Conservation (phyloP, 192 early-diverging fungal species). For the Kappamyces sp. region DNA sequence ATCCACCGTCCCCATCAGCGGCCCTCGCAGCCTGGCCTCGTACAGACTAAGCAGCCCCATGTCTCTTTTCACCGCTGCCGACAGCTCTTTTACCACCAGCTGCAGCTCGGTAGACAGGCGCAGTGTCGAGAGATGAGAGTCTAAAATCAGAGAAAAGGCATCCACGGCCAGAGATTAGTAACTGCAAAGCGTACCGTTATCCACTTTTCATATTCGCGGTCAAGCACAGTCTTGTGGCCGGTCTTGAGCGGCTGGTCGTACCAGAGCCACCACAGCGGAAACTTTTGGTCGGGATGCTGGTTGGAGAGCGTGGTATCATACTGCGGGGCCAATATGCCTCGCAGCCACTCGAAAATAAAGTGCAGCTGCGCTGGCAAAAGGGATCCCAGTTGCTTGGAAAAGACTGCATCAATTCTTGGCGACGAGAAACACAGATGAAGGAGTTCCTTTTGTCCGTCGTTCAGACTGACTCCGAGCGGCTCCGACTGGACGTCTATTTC, state of each 20-base stretch:
- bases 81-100: neutral
- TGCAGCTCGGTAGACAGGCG: constrained; percentile 1
- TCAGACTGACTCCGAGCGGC: neutral
- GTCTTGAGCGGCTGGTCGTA: neutral
- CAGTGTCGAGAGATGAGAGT: constrained; percentile 1
- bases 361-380: neutral
- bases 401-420: neutral
- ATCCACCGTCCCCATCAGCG: neutral
- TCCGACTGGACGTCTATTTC: no score
- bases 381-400: constrained; percentile 1
- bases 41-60: neutral
- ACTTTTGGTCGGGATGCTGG: neutral
- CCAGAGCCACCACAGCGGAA: constrained; percentile 13
- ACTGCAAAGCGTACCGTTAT: constrained; percentile 1
- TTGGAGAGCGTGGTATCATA: neutral
- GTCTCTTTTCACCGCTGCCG: neutral
- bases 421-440: neutral
- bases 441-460: neutral
- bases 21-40: neutral
- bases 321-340: neutral
- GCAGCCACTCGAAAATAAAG: constrained; percentile 8
- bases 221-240: neutral
- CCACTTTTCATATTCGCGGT: constrained; percentile 3
- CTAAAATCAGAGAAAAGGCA: constrained; percentile 5
- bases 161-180: constrained; percentile 7